These are phyloP conservation scores for Neurospora discreta DNA, from an alignment of 495 filamentous ascomycete species.

Conservation along the genomic window DNA sequence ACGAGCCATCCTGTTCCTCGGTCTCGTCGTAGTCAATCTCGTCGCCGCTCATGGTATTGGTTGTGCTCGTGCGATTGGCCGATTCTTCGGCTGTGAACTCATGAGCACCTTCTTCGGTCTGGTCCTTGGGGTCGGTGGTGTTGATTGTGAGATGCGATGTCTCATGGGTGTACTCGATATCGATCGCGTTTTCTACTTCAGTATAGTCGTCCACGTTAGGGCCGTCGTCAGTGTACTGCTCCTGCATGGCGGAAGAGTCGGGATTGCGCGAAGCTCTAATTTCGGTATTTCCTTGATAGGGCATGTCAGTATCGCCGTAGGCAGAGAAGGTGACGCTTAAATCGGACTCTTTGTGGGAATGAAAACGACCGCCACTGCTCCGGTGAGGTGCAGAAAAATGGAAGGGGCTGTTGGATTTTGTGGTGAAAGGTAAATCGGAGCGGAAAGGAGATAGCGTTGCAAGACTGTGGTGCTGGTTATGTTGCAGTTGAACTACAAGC, in stretches of 20 bases:
- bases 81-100: conserved; percentile 1
- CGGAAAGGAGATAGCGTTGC: background rate
- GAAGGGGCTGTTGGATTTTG: background rate
- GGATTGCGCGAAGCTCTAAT: conserved; percentile 3
- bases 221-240: conserved; percentile 6
- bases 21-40: conserved; percentile 39
- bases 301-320: conserved; percentile 11
- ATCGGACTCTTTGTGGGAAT: conserved; percentile 6
- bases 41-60: conserved; percentile 33
- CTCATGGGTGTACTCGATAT: background rate
- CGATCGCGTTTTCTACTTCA: background rate
- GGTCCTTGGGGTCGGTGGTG: conserved; percentile 7
- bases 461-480: background rate
- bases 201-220: background rate
- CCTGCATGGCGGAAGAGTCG: background rate
- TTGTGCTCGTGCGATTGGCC: conserved; percentile 25
- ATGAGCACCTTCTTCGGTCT: background rate
- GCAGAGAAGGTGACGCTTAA: conserved; percentile 6
- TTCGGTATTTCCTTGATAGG: conserved; percentile 12
- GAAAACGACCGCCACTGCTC: background rate
- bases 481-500: background rate
- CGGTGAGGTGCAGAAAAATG: conserved; percentile 1
- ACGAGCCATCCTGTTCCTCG: conserved; percentile 11
- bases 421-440: background rate
- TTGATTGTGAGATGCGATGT: background rate